Percentiles rank a stretch among this genome's conserved stretches.
Conservation (phyloP, 2,329 filamentous ascomycete species). For the Talaromyces verruculosus region DNA sequence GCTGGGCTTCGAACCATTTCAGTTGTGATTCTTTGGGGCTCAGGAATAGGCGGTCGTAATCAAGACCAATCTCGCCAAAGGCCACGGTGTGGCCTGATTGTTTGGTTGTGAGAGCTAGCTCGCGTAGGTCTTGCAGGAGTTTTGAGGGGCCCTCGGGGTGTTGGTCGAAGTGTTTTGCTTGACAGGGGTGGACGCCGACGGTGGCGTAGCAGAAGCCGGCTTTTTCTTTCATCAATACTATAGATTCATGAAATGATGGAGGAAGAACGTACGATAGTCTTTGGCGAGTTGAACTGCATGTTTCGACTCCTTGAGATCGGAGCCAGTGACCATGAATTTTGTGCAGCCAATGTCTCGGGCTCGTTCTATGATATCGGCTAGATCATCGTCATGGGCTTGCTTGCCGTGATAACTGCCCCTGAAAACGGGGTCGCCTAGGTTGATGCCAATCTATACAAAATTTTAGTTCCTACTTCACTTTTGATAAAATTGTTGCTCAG, state of each 20-base stretch:
- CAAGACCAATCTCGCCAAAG: constrained; percentile 92
- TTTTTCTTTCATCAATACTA: constrained; percentile 35
- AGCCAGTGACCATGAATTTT: constrained; percentile 93
- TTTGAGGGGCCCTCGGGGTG: constrained; percentile 48
- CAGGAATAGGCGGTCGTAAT: constrained; percentile 88
- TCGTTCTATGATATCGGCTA: constrained; percentile 69
- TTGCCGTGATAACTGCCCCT: constrained; percentile 80
- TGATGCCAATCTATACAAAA: constrained; percentile 73
- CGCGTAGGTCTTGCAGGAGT: constrained; percentile 59
- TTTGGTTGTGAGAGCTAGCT: constrained; percentile 63
- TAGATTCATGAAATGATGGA: not conserved
- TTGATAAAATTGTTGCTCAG: too few species aligned
- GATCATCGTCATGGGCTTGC: constrained; percentile 52
- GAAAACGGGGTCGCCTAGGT: constrained; percentile 90
- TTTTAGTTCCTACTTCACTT: not conserved
- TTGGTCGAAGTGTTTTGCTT: constrained; percentile 72
- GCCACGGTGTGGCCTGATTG: constrained; percentile 65
- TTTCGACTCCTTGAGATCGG: constrained; percentile 74
- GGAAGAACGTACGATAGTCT: constrained; percentile 64
- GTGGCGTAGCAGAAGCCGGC: constrained; percentile 84
- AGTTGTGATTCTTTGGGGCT: constrained; percentile 77
- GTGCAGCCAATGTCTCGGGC: constrained; percentile 75
- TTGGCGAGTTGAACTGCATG: constrained; percentile 72
- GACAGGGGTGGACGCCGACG: constrained; percentile 91
- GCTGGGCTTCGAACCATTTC: constrained; percentile 79